Evolutionary conservation across 441 rosid genomes (phyloP).

Genomic region (Syzygium malaccense): DNA sequence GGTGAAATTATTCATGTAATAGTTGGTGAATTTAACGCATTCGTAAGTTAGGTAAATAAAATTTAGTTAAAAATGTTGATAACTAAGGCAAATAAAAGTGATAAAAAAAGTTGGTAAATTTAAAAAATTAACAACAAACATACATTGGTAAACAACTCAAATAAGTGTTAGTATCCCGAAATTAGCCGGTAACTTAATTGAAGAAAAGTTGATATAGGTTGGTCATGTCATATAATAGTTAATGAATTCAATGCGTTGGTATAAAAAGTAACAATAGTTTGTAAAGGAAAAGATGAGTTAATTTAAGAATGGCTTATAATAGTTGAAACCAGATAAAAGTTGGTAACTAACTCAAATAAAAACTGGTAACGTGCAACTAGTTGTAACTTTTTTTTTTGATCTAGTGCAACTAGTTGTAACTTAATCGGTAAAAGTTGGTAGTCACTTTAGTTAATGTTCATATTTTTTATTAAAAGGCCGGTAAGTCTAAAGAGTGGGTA

Average conservation of each 20-base stretch:
- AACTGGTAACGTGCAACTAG: neutral
- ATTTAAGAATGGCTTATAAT: neutral
- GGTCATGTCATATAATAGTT: neutral
- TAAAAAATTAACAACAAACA: neutral
- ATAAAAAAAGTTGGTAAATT: neutral
- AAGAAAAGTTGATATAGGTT: neutral
- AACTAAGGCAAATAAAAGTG: neutral
- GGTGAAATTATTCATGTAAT: neutral
- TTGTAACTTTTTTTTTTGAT: too few relatives aligned
- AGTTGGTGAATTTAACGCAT: neutral
- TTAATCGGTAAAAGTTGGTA: neutral
- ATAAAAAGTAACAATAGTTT: neutral
- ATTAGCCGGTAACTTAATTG: neutral
- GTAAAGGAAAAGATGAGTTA: neutral
- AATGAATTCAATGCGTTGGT: neutral
- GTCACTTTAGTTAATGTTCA: neutral
- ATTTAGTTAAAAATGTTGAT: neutral
- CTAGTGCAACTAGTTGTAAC: neutral
- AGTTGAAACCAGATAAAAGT: neutral
- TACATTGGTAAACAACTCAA: neutral
- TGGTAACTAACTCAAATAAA: neutral
- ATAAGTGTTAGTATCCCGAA: neutral
- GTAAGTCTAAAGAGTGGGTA: neutral
- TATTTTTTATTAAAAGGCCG: neutral
- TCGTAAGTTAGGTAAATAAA: neutral